These are phyloP conservation scores for Umbelopsis sp. DNA, from an alignment of 192 early-diverging fungal genomes.

Conservation along the genomic window DNA sequence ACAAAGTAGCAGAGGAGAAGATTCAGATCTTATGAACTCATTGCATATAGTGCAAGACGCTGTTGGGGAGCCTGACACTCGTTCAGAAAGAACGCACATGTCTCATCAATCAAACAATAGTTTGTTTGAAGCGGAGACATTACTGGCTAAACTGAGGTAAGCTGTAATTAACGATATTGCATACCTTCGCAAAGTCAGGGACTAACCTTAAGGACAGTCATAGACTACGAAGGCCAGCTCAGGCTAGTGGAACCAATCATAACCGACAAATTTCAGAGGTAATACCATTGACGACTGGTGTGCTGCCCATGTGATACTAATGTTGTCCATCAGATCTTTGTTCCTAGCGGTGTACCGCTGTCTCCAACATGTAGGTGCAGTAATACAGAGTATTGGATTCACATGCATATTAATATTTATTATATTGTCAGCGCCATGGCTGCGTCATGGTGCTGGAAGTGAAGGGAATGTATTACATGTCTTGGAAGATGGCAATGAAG, in stretches of 20 bases:
- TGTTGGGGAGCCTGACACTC: too few relatives aligned
- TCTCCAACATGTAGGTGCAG: slow-evolving; percentile 12
- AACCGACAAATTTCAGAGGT: background rate
- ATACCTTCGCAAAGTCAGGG: too few relatives aligned
- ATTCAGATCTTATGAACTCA: too few relatives aligned
- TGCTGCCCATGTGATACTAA: background rate
- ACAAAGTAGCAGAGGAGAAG: background rate
- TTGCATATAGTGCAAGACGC: too few relatives aligned
- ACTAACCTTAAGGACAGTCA: background rate
- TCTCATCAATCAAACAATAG: background rate
- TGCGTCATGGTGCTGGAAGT: slow-evolving; percentile 2
- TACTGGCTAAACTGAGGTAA: background rate
- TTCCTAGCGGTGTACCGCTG: background rate
- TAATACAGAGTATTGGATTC: background rate
- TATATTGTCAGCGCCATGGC: background rate
- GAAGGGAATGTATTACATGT: slow-evolving; percentile 46
- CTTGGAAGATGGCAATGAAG: slow-evolving; percentile 56
- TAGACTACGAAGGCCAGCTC: background rate
- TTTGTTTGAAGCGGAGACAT: background rate
- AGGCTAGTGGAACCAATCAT: background rate
- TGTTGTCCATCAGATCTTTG: background rate
- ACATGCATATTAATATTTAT: background rate
- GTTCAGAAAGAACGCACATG: background rate
- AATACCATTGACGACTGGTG: background rate
- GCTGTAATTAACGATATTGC: too few relatives aligned